Conservation (phyloP, 768 basidiomycete genomes). For the Lyophyllum semitale region DNA sequence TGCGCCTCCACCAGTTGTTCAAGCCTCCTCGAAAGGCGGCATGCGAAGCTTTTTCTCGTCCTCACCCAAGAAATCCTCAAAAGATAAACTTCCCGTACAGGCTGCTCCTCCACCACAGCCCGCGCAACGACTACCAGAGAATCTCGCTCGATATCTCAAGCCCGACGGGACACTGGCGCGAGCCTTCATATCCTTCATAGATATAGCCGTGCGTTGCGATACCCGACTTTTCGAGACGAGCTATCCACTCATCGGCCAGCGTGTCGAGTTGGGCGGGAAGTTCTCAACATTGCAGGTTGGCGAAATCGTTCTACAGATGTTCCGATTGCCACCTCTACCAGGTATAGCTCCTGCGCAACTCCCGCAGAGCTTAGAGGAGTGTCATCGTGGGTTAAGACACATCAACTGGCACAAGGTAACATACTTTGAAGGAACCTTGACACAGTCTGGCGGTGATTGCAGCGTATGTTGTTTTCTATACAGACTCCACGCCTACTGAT, state of each 20-base stretch:
- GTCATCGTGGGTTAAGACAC: slow-evolving; percentile 82
- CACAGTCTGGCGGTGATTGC: slow-evolving; percentile 94
- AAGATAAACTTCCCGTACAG: slow-evolving; percentile 45
- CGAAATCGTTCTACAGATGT: slow-evolving; percentile 87
- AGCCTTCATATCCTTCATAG: slow-evolving; percentile 87
- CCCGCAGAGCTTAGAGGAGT: slow-evolving; percentile 93
- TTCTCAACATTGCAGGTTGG: slow-evolving; percentile 74
- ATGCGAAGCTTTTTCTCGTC: slow-evolving; percentile 78
- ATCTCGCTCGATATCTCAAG: slow-evolving; percentile 80
- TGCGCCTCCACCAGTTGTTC: slow-evolving; percentile 39
- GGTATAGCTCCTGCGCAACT: slow-evolving; percentile 76
- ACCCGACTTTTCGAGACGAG: slow-evolving; percentile 82
- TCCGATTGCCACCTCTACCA: slow-evolving; percentile 87
- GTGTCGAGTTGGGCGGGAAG: slow-evolving; percentile 55
- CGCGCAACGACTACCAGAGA: slow-evolving; percentile 61
- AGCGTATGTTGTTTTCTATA: slow-evolving; percentile 51
- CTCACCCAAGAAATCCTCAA: slow-evolving; percentile 66
- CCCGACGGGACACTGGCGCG: slow-evolving; percentile 87
- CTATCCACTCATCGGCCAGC: slow-evolving; percentile 80
- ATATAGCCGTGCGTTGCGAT: slow-evolving; percentile 81
- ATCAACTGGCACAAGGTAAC: slow-evolving; percentile 94
- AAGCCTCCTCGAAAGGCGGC: slow-evolving; percentile 59
- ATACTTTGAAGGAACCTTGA: slow-evolving; percentile 90
- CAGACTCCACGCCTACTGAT: not conserved
- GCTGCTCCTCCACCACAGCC: slow-evolving; percentile 40